Conservation (phyloP, 2,329 filamentous ascomycete species). For the Blastomyces emzantsi region DNA sequence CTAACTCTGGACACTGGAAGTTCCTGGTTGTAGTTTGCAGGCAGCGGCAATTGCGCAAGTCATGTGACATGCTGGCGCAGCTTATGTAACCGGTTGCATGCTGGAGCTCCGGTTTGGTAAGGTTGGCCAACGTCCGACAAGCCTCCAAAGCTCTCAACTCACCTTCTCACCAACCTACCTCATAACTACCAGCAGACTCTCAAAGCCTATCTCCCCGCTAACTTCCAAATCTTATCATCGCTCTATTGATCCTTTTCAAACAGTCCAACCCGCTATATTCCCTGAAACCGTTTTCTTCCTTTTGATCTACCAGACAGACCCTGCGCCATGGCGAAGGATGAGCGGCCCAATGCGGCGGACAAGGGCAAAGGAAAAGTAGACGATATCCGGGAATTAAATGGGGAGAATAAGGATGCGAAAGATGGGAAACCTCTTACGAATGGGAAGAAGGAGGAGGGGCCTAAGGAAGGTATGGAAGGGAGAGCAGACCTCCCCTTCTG, state of each 20-base stretch:
- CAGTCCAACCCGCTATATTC: neutral
- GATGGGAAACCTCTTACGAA: conserved; percentile 63
- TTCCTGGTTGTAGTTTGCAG: neutral
- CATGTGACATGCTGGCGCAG: neutral
- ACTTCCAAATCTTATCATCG: neutral
- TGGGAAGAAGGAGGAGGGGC: conserved; percentile 68
- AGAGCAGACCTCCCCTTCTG: neutral
- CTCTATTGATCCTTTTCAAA: neutral
- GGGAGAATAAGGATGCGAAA: conserved; percentile 47
- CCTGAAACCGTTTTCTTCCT: neutral
- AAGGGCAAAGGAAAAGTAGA: conserved; percentile 95
- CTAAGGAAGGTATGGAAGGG: conserved; percentile 48
- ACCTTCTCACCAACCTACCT: neutral
- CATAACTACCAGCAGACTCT: neutral
- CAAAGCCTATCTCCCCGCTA: neutral
- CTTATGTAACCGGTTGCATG: neutral
- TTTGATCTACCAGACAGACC: conserved; percentile 5
- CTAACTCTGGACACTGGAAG: neutral
- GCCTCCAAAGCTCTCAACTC: conserved; percentile 1
- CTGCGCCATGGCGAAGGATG: conserved; percentile 73
- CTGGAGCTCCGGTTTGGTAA: conserved; percentile 1
- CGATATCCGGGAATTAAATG: conserved; percentile 53
- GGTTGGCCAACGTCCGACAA: neutral
- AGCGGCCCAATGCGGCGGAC: conserved; percentile 72
- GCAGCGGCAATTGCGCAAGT: neutral